Conservation (phyloP, 1,139 yeast species). For the Taphrina communis region DNA sequence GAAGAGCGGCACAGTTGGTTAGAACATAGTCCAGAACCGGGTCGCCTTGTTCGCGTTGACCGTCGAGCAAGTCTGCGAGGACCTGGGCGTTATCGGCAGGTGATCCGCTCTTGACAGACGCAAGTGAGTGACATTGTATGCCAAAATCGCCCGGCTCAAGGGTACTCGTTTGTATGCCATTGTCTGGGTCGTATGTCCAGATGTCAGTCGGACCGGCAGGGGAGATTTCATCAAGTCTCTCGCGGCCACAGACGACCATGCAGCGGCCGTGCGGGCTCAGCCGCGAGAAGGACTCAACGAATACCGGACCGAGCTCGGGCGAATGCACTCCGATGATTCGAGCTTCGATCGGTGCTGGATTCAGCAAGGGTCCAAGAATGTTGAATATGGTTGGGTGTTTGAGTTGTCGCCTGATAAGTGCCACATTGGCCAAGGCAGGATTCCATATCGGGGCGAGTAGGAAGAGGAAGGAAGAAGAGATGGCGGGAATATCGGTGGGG, state of each 20-base stretch:
- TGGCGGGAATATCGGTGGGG: conserved; percentile 59
- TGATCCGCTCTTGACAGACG: conserved; percentile 78
- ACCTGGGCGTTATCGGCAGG: conserved; percentile 80
- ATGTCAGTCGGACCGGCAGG: conserved; percentile 81
- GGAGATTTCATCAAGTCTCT: conserved; percentile 90
- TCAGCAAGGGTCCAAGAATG: conserved; percentile 87
- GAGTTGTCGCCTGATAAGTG: conserved; percentile 71
- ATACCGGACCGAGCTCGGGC: conserved; percentile 75
- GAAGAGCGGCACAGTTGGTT: conserved; percentile 84
- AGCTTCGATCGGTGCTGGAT: conserved; percentile 84
- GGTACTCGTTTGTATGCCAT: conserved; percentile 50
- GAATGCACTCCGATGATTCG: conserved; percentile 89
- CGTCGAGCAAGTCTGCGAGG: conserved; percentile 59
- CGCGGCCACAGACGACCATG: conserved; percentile 88
- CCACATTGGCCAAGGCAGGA: conserved; percentile 87
- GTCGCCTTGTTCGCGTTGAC: conserved; percentile 58
- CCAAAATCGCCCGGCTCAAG: conserved; percentile 73
- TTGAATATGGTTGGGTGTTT: conserved; percentile 94
- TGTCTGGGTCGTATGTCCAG: conserved; percentile 58
- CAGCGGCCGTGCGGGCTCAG: conserved; percentile 65
- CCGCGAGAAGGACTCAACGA: conserved; percentile 76
- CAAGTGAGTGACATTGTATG: conserved; percentile 71
- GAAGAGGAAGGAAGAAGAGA: conserved; percentile 61
- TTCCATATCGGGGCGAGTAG: conserved; percentile 94
- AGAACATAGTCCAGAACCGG: conserved; percentile 86